These are phyloP conservation scores for Phialophora macrospora DNA, from an alignment of 2,329 filamentous ascomycete genomes.

Conservation along the genomic window DNA sequence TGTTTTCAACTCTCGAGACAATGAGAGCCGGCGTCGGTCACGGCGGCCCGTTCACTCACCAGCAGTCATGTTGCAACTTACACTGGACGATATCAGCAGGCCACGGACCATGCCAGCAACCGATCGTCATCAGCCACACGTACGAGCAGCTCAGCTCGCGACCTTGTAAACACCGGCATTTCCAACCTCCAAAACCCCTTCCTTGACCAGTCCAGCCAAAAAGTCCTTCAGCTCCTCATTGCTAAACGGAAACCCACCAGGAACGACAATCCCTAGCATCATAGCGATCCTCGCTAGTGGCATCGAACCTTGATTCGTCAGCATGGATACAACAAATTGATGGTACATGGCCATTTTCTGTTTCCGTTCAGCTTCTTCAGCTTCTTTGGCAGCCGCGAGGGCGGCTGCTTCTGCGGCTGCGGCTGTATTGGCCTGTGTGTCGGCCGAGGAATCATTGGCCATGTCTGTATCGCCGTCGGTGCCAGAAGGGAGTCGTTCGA, in stretches of 20 bases:
- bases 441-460: constrained; percentile 25
- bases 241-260: constrained; percentile 85
- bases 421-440: constrained; percentile 32
- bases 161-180: constrained; percentile 67
- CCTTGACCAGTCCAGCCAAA: constrained; percentile 75
- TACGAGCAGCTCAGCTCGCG: background rate
- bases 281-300: constrained; percentile 79
- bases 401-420: constrained; percentile 48
- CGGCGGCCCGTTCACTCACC: background rate
- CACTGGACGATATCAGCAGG: background rate
- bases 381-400: constrained; percentile 51
- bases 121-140: background rate
- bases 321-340: constrained; percentile 92
- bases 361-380: constrained; percentile 63
- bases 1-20: background rate
- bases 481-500: constrained; percentile 57
- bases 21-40: background rate
- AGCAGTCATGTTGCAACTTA: background rate
- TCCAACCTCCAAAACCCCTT: constrained; percentile 70
- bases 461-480: constrained; percentile 35
- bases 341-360: constrained; percentile 78
- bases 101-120: background rate
- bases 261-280: constrained; percentile 93
- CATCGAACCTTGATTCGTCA: constrained; percentile 90
- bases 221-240: constrained; percentile 86